phyloP scores from a whole-genome alignment of 2,329 filamentous ascomycete genomes.

The Colletotrichum noveboracense region DNA sequence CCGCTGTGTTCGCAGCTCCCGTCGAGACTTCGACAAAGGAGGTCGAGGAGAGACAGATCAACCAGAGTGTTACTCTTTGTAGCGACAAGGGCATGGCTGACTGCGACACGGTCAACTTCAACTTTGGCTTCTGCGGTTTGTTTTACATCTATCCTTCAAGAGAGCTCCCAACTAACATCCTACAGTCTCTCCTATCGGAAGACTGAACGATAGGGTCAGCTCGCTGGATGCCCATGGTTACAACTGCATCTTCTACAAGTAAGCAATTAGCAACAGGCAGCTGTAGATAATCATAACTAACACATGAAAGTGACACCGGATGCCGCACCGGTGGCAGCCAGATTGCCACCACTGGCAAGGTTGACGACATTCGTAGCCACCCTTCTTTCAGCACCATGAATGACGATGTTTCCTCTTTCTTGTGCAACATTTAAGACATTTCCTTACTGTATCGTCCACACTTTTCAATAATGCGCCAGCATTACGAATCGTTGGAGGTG shows the following conservation, averaged over 20 bases:
- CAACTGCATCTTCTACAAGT: slow-evolving; percentile 18
- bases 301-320: neutral
- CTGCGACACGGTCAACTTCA: slow-evolving; percentile 8
- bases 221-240: slow-evolving; percentile 7
- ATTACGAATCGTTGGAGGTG: neutral
- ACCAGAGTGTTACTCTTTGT: slow-evolving; percentile 2
- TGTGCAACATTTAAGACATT: neutral
- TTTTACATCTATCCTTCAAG: neutral
- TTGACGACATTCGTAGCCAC: slow-evolving; percentile 2
- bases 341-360: slow-evolving; percentile 1
- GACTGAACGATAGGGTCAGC: slow-evolving; percentile 14
- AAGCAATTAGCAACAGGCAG: neutral
- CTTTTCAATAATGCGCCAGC: neutral
- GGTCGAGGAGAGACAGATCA: neutral
- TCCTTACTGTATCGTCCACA: neutral
- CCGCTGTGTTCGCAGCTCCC: slow-evolving; percentile 1
- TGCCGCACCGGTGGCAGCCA: slow-evolving; percentile 10
- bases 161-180: neutral
- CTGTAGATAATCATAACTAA: neutral
- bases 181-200: neutral
- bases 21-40: neutral
- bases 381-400: slow-evolving; percentile 9
- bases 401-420: slow-evolving; percentile 17
- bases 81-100: slow-evolving; percentile 9
- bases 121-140: slow-evolving; percentile 13